phyloP scores from a whole-genome alignment of 805 yeast genomes.

The Metschnikowia kofuensis region DNA sequence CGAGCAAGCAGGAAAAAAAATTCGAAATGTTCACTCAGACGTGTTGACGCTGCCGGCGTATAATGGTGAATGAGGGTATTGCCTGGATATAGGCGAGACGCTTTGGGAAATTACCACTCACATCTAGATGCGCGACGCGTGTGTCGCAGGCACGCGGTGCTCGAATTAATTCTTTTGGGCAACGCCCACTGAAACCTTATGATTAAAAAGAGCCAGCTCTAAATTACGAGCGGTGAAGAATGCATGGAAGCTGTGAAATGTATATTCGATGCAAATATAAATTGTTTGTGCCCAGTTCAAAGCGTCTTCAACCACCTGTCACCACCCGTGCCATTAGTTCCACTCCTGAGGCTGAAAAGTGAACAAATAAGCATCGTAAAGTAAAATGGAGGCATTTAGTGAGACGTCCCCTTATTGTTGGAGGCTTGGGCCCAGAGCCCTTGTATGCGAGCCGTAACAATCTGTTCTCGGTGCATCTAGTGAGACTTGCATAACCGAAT shows the following conservation, averaged over 20 bases:
- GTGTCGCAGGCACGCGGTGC: conserved; percentile 13
- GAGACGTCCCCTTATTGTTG: too few relatives aligned
- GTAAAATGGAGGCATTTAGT: too few relatives aligned
- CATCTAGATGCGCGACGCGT: conserved; percentile 11
- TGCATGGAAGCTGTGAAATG: too few relatives aligned
- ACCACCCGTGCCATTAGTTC: too few relatives aligned
- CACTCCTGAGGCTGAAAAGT: too few relatives aligned
- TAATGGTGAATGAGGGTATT: not conserved
- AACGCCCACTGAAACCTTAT: not conserved
- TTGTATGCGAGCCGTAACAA: too few relatives aligned
- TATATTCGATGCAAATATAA: too few relatives aligned
- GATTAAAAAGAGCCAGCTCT: not conserved
- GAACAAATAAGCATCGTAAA: too few relatives aligned
- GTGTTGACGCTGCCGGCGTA: conserved; percentile 8
- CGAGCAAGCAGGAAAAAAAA: not conserved
- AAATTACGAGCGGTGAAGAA: not conserved
- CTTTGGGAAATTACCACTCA: conserved; percentile 8
- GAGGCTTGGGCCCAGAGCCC: too few relatives aligned
- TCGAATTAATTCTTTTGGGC: not conserved
- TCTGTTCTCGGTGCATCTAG: too few relatives aligned
- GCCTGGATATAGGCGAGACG: not conserved
- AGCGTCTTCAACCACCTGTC: too few relatives aligned
- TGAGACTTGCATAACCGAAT: not conserved
- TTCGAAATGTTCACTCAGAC: not conserved
- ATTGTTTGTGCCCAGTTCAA: too few relatives aligned